phyloP scores from a whole-genome alignment of 441 rosid genomes.

The Populus hybrid region DNA sequence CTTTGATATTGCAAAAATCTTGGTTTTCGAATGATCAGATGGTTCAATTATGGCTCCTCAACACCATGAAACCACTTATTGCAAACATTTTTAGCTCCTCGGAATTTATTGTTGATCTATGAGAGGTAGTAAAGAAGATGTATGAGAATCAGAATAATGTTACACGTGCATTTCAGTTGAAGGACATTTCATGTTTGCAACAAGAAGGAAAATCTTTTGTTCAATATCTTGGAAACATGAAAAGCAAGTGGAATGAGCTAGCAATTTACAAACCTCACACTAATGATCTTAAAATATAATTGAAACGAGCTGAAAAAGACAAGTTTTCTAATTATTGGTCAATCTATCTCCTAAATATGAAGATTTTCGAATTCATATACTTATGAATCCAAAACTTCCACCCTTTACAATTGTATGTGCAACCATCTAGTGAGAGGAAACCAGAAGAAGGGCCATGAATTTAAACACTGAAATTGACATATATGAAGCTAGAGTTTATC shows the following conservation, averaged over 20 bases:
- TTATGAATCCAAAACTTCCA: neutral
- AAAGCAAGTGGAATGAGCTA: neutral
- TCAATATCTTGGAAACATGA: too few relatives aligned
- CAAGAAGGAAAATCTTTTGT: too few relatives aligned
- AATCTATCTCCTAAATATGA: neutral
- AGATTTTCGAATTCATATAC: neutral
- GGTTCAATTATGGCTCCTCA: neutral
- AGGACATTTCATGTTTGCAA: neutral
- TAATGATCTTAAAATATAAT: too few relatives aligned
- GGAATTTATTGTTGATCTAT: too few relatives aligned
- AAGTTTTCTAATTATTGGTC: too few relatives aligned
- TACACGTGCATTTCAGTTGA: too few relatives aligned
- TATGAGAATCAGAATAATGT: neutral
- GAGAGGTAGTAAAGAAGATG: neutral
- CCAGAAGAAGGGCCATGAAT: neutral
- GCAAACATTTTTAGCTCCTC: too few relatives aligned
- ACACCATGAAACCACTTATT: neutral
- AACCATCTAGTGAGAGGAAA: neutral
- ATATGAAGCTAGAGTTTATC: neutral
- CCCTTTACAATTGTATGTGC: neutral
- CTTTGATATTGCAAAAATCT: too few relatives aligned
- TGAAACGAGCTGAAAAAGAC: neutral
- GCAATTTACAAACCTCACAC: neutral
- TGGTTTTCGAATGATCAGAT: neutral
- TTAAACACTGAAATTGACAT: neutral